A percentile compares a stretch with the other conserved stretches of the same genome.
These are phyloP conservation scores for Excoecaria cochinchinensis DNA, from an alignment of 345 rosid species.

Conservation along the genomic window DNA sequence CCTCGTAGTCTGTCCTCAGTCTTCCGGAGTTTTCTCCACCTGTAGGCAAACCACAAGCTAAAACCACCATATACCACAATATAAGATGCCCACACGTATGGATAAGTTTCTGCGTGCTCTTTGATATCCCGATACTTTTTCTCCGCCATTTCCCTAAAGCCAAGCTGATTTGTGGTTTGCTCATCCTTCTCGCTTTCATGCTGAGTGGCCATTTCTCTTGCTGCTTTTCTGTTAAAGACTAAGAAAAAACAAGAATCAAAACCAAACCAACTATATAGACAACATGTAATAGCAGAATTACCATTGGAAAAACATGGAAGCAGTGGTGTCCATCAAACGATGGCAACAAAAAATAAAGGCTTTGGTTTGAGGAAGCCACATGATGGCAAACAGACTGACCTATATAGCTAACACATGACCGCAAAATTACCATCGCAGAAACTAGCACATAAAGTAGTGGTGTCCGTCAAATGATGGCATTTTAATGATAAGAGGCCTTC, in stretches of 20 bases:
- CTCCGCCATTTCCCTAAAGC: constrained; percentile 42
- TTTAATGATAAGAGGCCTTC: too few relatives aligned
- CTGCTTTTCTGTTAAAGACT: neutral
- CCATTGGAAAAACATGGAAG: too few relatives aligned
- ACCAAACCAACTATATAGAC: neutral
- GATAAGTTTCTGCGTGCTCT: constrained; percentile 79
- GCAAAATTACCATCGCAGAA: too few relatives aligned
- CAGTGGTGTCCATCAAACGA: too few relatives aligned
- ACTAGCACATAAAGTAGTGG: too few relatives aligned
- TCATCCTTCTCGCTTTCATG: constrained; percentile 38
- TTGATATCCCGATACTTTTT: constrained; percentile 56
- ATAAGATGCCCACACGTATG: constrained; percentile 92
- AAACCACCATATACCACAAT: constrained; percentile 81
- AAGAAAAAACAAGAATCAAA: neutral
- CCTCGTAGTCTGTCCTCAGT: constrained; percentile 84
- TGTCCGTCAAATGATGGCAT: too few relatives aligned
- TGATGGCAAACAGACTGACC: too few relatives aligned
- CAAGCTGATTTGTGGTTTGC: constrained; percentile 27
- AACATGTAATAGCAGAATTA: neutral
- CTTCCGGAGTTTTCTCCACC: constrained; percentile 84
- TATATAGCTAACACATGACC: too few relatives aligned
- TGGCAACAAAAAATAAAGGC: too few relatives aligned
- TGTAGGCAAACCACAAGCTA: constrained; percentile 61
- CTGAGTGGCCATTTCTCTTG: constrained; percentile 36
- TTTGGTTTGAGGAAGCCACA: too few relatives aligned